Evolutionary conservation across 305 asterid species (phyloP).

Genomic region (Fraxinus paxiana): DNA sequence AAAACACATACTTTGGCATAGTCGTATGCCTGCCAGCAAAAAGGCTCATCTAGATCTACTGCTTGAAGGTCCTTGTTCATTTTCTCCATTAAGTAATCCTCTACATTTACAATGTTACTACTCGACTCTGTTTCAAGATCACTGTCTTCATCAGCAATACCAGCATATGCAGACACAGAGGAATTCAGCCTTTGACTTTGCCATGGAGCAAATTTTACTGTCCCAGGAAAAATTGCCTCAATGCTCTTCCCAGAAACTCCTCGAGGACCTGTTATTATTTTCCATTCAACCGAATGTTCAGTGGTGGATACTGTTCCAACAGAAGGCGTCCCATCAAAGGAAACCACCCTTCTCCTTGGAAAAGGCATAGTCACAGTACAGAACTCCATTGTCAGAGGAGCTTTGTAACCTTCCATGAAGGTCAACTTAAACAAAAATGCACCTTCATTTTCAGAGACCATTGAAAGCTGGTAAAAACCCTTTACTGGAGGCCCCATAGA

Average conservation of each 20-base stretch:
- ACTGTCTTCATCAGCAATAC: slow-evolving; percentile 68
- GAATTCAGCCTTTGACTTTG: slow-evolving; percentile 56
- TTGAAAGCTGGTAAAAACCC: slow-evolving; percentile 97
- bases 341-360: slow-evolving; percentile 77
- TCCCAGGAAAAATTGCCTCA: slow-evolving; percentile 91
- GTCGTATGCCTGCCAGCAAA: slow-evolving; percentile 91
- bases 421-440: slow-evolving; percentile 85
- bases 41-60: slow-evolving; percentile 90
- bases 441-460: slow-evolving; percentile 98
- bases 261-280: slow-evolving; percentile 59
- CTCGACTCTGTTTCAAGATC: slow-evolving; percentile 69
- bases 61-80: slow-evolving; percentile 86
- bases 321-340: slow-evolving; percentile 92
- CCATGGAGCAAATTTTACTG: slow-evolving; percentile 87
- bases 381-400: slow-evolving; percentile 73
- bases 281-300: slow-evolving; percentile 87
- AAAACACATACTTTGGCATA: slow-evolving; percentile 69
- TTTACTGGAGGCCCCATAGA: slow-evolving; percentile 78
- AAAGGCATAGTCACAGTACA: slow-evolving; percentile 89
- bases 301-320: slow-evolving; percentile 71
- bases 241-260: slow-evolving; percentile 79
- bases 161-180: slow-evolving; percentile 34
- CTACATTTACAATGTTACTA: slow-evolving; percentile 64
- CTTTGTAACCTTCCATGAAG: slow-evolving; percentile 84
- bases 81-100: slow-evolving; percentile 76